Conservation (phyloP, 192 early-diverging fungal genomes). For the Pilobolus umbonatus region DNA sequence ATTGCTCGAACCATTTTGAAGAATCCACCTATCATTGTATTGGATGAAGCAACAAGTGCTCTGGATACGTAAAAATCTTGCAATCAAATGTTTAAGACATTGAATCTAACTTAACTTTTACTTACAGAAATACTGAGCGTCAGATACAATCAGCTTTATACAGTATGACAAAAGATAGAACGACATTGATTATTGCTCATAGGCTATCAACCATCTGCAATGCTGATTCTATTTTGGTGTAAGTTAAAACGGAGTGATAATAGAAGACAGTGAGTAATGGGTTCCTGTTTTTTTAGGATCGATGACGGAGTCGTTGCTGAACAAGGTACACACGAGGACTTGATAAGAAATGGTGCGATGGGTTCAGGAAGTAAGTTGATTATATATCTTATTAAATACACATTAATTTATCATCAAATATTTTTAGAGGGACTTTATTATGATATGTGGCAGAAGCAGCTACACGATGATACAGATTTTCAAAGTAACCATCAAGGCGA, state of each 20-base stretch:
- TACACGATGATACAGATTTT: slow-evolving; percentile 63
- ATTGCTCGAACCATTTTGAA: slow-evolving; percentile 83
- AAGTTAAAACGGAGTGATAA: slow-evolving; percentile 1
- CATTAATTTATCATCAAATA: too few relatives aligned
- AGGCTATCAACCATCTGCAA: slow-evolving; percentile 81
- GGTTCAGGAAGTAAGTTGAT: too few relatives aligned
- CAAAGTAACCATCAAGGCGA: too few relatives aligned
- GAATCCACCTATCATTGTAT: slow-evolving; percentile 56
- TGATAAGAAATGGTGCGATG: slow-evolving; percentile 55
- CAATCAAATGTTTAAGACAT: slow-evolving; percentile 31
- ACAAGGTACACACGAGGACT: slow-evolving; percentile 75
- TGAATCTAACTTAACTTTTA: slow-evolving; percentile 31
- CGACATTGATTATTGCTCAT: slow-evolving; percentile 85
- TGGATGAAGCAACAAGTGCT: slow-evolving; percentile 91
- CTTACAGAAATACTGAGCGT: slow-evolving; percentile 43
- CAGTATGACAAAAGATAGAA: slow-evolving; percentile 73
- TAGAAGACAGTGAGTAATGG: background rate
- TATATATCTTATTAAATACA: too few relatives aligned
- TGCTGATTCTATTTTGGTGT: slow-evolving; percentile 81
- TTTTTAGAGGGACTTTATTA: slow-evolving; percentile 64
- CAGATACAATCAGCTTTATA: slow-evolving; percentile 81
- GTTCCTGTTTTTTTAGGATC: slow-evolving; percentile 31
- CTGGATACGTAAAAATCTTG: slow-evolving; percentile 71
- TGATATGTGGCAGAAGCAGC: slow-evolving; percentile 91
- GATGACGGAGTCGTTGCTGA: slow-evolving; percentile 79